Conservation (phyloP, 306 rosid genomes). For the Chamaecrista fasciculata region DNA sequence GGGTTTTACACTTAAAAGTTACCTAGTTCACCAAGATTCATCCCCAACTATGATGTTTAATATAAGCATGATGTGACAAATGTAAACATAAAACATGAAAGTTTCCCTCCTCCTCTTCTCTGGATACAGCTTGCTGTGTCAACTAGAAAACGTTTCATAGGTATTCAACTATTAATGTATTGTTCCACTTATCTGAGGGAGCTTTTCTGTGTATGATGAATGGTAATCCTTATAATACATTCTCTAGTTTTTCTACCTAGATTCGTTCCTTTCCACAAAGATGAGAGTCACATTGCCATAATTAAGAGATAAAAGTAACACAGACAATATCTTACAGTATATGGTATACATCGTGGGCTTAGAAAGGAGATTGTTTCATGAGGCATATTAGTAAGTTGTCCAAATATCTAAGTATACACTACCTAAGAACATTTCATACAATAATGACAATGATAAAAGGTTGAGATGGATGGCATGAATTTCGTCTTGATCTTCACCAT, state of each 20-base stretch:
- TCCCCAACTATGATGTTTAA: neutral
- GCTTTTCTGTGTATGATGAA: neutral
- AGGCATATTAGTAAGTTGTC: neutral
- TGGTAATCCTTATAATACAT: neutral
- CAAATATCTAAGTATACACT: neutral
- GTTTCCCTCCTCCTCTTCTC: neutral
- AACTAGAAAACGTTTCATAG: neutral
- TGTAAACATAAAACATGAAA: neutral
- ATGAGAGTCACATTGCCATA: neutral
- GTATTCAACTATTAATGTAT: neutral
- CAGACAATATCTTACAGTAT: neutral
- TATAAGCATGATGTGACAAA: neutral
- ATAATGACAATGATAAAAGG: neutral
- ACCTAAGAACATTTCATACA: neutral
- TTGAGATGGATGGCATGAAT: neutral
- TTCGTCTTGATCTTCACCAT: neutral
- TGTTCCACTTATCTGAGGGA: neutral
- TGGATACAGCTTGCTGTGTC: neutral
- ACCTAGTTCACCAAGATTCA: neutral
- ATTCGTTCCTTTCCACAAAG: neutral
- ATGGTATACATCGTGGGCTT: neutral
- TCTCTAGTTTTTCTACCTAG: neutral
- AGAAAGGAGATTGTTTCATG: neutral
- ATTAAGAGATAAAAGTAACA: neutral
- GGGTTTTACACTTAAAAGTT: slow-evolving; percentile 42